Evolutionary conservation across 140 eudicot species (phyloP), one percentile per base, ranked within the genome.

Genomic region (Cichorium intybus): DNA sequence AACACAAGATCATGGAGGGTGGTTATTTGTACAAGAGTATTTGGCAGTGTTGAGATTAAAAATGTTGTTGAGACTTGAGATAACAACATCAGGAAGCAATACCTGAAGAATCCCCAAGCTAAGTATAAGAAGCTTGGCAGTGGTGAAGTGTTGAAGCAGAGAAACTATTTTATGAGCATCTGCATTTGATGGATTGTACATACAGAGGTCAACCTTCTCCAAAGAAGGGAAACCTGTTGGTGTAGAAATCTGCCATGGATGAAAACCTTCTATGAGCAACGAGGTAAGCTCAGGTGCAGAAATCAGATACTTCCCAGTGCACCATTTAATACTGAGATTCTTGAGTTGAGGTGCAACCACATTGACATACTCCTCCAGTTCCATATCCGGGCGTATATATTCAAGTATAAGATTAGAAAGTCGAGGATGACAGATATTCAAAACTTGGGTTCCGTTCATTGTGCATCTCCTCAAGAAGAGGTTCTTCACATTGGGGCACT

Each of bases 71-170:
- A n/a, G n/a, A n/a, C n/a, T n/a, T n/a, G n/a, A n/a, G n/a, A n/a
- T n/a, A n/a, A n/a, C n/a, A n/a, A n/a, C n/a, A n/a, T n/a, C n/a
- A n/a, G n/a, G n/a, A n/a, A n/a, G 8, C 35, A 39, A 62, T 71
- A 71, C 77, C 77, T 62, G 64, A 5, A 71, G 7, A 43, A 29
- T 27, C 41, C 62, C 77, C 63, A 53, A 11, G 62, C 62, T 62
- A 52, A 71, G 57, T 6, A 55, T 61, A 49, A 71, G 64, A 62
- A 0, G 26, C 45, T 71, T 60, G 47, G 55, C 64, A 39, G 17
- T 52, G 27, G 26, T 34, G 47, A 71, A 37, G 43, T 71, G 55
- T 65, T 71, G 50, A 64, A 28, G 47, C 49, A 48, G 14, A 6
- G 7, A 50, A 7, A 24, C 8, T 27, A 2, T 12, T 3, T n/a